Base-by-base conservation (phyloP, 2,329 filamentous ascomycete genomes). In the Celoporthe dispersa region DNA sequence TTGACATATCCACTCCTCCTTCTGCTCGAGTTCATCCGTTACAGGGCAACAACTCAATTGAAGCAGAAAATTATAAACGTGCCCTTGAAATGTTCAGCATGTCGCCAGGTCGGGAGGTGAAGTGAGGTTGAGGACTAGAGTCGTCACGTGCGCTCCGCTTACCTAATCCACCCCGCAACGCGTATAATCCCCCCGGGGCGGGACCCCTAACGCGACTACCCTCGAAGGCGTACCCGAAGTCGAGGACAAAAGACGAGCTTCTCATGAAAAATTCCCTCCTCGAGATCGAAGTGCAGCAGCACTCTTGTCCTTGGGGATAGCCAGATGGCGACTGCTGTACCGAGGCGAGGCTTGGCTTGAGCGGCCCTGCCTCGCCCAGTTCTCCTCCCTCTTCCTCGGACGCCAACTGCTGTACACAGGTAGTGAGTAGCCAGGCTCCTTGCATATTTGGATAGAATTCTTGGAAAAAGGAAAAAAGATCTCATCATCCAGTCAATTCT, bases 401-500 rank as follows among this genome's bases (percentile, higher is more conserved):
- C 31, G 12, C 1, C 53, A 9, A 7, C 44, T n/a, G 19, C 28
- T 7, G 22, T 4, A 57, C 25, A 19, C 25, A 31, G 53, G 12
- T 28, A 7, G 28, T 14, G 25, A 12, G n/a, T 55, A 12, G 8
- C 11, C 5, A 7, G 53, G 28, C 28, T 57, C 1, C 0, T 19
- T 22, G 25, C 14, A 19, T 33, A n/a, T 11, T 48, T 48, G 1
- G 8, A 48, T 48, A 48, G 22, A 22, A 19, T 22, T 7, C 6
- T n/a, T 44, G n/a, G 2, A 14, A 12, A 8, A 19, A 57, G n/a
- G n/a, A 31, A 57, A 33, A 57, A 1, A 33, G 16, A 57, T 57
- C 25, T 57, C 53, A 57, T 33, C 33, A 31, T 57, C 25, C 12
- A 57, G 53, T 57, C 53, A 57, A 57, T 57, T 57, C 53, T 57